Evolutionary conservation across 257 asterid species (phyloP).

Genomic region (Gardenia jasminoides): DNA sequence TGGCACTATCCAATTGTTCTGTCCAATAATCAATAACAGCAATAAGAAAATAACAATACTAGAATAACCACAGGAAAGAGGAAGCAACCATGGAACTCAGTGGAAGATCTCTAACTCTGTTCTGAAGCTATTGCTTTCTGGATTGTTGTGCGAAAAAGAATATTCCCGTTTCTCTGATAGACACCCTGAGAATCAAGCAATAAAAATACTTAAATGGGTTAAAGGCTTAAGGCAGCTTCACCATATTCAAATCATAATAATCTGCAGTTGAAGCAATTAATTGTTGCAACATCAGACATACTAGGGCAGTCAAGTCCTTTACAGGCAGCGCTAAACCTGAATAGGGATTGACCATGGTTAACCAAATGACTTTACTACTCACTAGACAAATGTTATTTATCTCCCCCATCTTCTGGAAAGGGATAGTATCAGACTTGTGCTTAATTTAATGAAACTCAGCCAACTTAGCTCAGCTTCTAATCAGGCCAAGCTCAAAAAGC

Average conservation of each 20-base stretch:
- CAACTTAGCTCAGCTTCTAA: too few relatives aligned
- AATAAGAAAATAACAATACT: constrained; percentile 1
- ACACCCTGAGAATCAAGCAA: constrained; percentile 42
- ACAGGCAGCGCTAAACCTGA: not conserved
- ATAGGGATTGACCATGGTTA: not conserved
- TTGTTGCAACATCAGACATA: not conserved
- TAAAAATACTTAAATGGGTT: not conserved
- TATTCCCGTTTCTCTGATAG: constrained; percentile 70
- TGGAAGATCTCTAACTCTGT: constrained; percentile 51
- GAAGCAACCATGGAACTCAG: not conserved
- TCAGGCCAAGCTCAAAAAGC: not conserved
- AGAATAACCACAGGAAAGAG: not conserved
- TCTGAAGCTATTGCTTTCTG: constrained; percentile 61
- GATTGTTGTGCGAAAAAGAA: constrained; percentile 62
- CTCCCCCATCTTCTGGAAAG: not conserved
- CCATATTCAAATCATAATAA: not conserved
- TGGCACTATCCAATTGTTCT: constrained; percentile 66
- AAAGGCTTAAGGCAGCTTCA: not conserved
- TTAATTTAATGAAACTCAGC: too few relatives aligned
- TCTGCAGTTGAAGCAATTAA: not conserved
- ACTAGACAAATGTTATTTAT: not conserved
- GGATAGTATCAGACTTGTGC: not conserved
- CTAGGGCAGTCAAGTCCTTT: not conserved
- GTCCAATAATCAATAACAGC: constrained; percentile 23
- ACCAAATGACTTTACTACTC: too few relatives aligned